These are phyloP conservation scores for Mycena filopes DNA, from an alignment of 768 basidiomycete species.

Conservation along the genomic window DNA sequence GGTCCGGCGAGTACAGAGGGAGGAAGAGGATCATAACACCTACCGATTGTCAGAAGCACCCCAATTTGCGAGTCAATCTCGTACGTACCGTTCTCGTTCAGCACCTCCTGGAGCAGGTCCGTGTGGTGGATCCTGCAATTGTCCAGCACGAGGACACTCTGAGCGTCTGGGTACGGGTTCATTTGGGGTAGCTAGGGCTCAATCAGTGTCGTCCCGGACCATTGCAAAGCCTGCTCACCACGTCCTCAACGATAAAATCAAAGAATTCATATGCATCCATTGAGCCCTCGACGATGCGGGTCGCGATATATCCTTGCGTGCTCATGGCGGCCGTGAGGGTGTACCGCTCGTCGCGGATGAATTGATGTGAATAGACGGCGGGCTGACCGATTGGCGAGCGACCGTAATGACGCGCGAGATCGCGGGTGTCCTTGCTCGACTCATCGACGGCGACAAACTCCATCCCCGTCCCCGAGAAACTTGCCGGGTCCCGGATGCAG, in stretches of 20 bases:
- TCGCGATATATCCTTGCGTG: slow-evolving; percentile 8
- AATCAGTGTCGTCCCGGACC: too few relatives aligned
- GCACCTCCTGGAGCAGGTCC: background rate
- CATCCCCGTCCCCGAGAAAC: too few relatives aligned
- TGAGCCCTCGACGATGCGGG: too few relatives aligned
- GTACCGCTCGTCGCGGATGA: slow-evolving; percentile 1
- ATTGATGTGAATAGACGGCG: background rate
- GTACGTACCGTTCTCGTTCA: background rate
- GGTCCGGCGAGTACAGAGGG: background rate
- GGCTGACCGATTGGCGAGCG: background rate
- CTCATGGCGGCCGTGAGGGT: slow-evolving; percentile 5
- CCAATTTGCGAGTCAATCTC: background rate
- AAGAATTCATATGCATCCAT: slow-evolving; percentile 10
- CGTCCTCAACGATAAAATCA: too few relatives aligned
- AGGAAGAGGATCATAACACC: slow-evolving; percentile 8
- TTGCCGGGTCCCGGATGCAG: too few relatives aligned
- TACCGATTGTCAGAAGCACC: background rate
- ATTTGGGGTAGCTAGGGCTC: slow-evolving; percentile 5
- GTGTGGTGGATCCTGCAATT: slow-evolving; percentile 20
- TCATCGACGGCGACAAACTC: too few relatives aligned
- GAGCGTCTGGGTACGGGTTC: slow-evolving; percentile 18
- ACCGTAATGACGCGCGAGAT: slow-evolving; percentile 3
- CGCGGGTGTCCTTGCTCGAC: slow-evolving; percentile 27
- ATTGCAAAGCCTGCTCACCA: background rate
- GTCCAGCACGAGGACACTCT: slow-evolving; percentile 24